Percentiles rank a stretch among this genome's conserved stretches.
These are phyloP conservation scores for Hamamelis virginiana DNA, from an alignment of 164 flowering plant species.

Conservation along the genomic window DNA sequence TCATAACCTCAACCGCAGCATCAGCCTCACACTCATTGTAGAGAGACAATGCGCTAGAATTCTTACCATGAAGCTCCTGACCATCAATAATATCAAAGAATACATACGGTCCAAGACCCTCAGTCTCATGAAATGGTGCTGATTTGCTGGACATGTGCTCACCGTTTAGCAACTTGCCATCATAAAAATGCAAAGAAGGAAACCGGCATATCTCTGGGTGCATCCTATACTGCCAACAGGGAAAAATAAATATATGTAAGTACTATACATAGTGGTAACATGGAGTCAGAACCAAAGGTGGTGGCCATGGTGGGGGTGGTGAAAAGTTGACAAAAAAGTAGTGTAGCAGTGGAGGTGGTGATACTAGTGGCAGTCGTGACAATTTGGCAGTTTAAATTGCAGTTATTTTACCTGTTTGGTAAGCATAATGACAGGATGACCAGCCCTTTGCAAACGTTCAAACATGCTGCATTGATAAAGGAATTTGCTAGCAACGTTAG, in stretches of 20 bases:
- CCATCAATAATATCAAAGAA: slow-evolving; percentile 89
- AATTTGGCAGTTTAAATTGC: too few species aligned
- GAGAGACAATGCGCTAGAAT: slow-evolving; percentile 61
- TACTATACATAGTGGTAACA: not conserved
- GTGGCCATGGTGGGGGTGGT: too few species aligned
- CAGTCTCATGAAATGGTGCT: slow-evolving; percentile 69
- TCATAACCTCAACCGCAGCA: slow-evolving; percentile 78
- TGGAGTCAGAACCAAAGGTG: not conserved
- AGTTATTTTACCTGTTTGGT: slow-evolving; percentile 63
- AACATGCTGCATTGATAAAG: slow-evolving; percentile 93
- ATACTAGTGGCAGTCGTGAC: too few species aligned
- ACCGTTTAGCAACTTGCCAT: slow-evolving; percentile 77
- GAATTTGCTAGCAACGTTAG: slow-evolving; percentile 85
- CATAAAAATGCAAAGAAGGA: slow-evolving; percentile 92
- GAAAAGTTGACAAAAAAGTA: too few species aligned
- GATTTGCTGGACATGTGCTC: slow-evolving; percentile 47
- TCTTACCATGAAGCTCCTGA: slow-evolving; percentile 61
- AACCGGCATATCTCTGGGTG: slow-evolving; percentile 94
- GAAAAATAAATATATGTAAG: slow-evolving; percentile 1
- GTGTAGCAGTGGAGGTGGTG: too few species aligned
- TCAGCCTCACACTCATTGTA: slow-evolving; percentile 83
- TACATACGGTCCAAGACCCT: slow-evolving; percentile 77
- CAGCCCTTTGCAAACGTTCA: slow-evolving; percentile 95
- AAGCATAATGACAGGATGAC: slow-evolving; percentile 84
- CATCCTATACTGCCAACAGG: slow-evolving; percentile 85